Percentiles rank a stretch among this genome's conserved stretches.
Conservation (phyloP, 169 alveolate species). For the Plasmodium ovale region DNA sequence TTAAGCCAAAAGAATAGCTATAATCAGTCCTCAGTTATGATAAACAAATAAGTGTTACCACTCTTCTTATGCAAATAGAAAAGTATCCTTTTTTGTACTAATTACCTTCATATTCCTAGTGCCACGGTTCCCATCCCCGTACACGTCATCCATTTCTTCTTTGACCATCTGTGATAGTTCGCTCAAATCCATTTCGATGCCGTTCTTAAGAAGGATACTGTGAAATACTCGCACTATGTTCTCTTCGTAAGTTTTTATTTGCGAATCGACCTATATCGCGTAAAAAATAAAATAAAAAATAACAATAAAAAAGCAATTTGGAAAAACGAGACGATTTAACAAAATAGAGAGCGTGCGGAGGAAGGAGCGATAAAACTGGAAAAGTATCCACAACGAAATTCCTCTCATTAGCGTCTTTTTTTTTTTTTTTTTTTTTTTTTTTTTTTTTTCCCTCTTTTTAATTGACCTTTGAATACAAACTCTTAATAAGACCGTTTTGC, state of each 20-base stretch:
- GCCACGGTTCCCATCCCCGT: neutral
- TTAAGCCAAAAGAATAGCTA: too few species aligned
- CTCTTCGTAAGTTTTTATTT: slow-evolving; percentile 69
- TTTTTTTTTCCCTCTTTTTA: neutral
- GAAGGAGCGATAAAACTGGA: too few species aligned
- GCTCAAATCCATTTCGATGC: slow-evolving; percentile 3
- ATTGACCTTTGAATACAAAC: slow-evolving; percentile 60
- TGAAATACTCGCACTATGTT: slow-evolving; percentile 46
- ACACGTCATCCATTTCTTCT: slow-evolving; percentile 18
- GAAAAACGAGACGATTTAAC: too few species aligned
- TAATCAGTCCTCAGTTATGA: too few species aligned
- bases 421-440: too few species aligned
- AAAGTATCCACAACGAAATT: too few species aligned
- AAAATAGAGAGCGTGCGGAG: too few species aligned
- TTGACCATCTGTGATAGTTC: slow-evolving; percentile 27
- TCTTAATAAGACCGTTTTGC: slow-evolving; percentile 11
- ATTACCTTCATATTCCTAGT: slow-evolving; percentile 4
- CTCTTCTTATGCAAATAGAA: neutral
- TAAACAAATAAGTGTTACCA: neutral
- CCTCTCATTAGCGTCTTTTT: too few species aligned
- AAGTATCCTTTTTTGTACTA: slow-evolving; percentile 3
- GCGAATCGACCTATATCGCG: slow-evolving; percentile 36
- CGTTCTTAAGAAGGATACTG: slow-evolving; percentile 10
- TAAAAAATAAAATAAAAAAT: too few species aligned
- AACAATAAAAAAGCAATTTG: neutral